Base-by-base conservation (phyloP, 148 eudicot species). In the Diospyros lotus region DNA sequence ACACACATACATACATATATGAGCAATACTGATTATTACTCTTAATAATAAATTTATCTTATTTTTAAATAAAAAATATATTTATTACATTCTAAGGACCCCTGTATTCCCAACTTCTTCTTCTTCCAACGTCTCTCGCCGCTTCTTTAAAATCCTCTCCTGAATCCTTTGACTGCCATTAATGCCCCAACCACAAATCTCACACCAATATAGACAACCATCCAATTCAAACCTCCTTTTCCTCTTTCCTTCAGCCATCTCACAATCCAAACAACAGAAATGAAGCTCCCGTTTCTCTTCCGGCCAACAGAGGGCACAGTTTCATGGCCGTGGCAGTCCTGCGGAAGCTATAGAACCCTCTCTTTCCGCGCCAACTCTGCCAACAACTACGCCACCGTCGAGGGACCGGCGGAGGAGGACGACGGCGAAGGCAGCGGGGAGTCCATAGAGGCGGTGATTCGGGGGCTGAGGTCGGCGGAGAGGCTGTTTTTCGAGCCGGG, bases 401-500 rank as follows among this genome's bases (percentile, higher is more conserved):
- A 10, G 60, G 68, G 2, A 78, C 41, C 46, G 45, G 46, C 5
- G 50, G 73, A 70, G 60, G 61, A 9, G 14, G 59, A 54, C 17
- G 15, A 18, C 14, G 60, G 18, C 12, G 59, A 18, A 42, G 46
- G 61, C 2, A 61, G 69, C 1, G 72, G 66, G 17, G 85, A 83
- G 46, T 68, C 79, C 4, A 55, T 83, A 13, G 97, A 90, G 85
- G 78, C 28, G 4, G 84, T 89, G 58, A 83, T 89, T 50, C 69
- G 79, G 10, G 90, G 89, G 41, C 64, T 90, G 52, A 58, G 85
- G 46, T 84, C 91, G 8, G 92, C 90, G 3, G 95, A 87, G 52
- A 79, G 98, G 75, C 87, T 94, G 54, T 82, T 91, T 78, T 91
- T 88, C 66, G 88, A 91, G 45, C 93, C 93, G 1, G 89, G 89